Percentiles rank a stretch among this genome's conserved stretches.
These are phyloP conservation scores for Omphalea diandra DNA, from an alignment of 441 rosid genomes.

Conservation along the genomic window DNA sequence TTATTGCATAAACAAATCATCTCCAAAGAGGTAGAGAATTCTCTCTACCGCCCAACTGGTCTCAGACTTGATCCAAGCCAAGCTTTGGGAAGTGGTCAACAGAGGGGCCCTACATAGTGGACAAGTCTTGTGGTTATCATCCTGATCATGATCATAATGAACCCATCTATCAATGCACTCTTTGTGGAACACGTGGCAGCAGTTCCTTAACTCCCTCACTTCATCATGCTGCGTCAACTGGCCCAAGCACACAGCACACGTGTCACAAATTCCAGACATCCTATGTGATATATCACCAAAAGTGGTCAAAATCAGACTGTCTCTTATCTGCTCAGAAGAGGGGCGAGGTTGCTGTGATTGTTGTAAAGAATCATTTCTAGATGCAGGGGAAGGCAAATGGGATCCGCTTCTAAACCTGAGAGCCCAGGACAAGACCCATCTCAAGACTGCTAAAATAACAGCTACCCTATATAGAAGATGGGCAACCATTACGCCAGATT, in stretches of 20 bases:
- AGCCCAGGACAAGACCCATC: slow-evolving; percentile 67
- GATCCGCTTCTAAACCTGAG: slow-evolving; percentile 43
- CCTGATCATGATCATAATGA: slow-evolving; percentile 49
- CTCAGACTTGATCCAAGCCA: slow-evolving; percentile 43
- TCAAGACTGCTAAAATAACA: slow-evolving; percentile 55
- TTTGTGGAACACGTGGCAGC: slow-evolving; percentile 80
- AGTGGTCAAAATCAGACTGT: slow-evolving; percentile 49
- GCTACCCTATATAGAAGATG: slow-evolving; percentile 73
- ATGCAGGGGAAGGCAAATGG: slow-evolving; percentile 25
- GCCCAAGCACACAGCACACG: slow-evolving; percentile 77
- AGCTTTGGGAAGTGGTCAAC: slow-evolving; percentile 38
- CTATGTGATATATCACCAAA: slow-evolving; percentile 54
- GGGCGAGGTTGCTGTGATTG: slow-evolving; percentile 22
- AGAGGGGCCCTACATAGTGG: slow-evolving; percentile 87
- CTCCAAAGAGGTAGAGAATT: slow-evolving; percentile 76
- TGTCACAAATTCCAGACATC: slow-evolving; percentile 39
- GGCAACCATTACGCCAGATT: slow-evolving; percentile 47
- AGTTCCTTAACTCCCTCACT: slow-evolving; percentile 74
- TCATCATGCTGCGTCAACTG: slow-evolving; percentile 48
- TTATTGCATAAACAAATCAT: slow-evolving; percentile 45
- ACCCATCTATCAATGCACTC: slow-evolving; percentile 91
- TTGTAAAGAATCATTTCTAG: slow-evolving; percentile 3
- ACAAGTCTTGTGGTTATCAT: slow-evolving; percentile 61
- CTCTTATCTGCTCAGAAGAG: slow-evolving; percentile 48
- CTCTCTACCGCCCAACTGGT: slow-evolving; percentile 92